Evolutionary conservation across 2,329 filamentous ascomycete genomes (phyloP).

Genomic region (Monilinia laxa): DNA sequence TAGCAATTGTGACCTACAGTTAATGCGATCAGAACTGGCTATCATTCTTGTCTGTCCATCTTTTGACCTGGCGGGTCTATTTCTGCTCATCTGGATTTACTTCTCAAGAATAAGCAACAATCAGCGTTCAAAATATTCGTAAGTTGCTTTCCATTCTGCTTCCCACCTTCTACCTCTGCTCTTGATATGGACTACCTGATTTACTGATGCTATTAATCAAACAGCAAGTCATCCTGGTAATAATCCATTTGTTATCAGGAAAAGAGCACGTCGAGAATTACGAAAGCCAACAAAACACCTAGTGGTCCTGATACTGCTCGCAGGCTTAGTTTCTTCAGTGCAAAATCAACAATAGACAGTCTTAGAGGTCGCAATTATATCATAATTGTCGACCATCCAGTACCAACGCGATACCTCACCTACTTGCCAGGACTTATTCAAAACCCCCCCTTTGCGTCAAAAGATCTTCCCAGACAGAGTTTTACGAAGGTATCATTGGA

Average conservation of each 20-base stretch:
- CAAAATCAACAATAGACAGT: too few relatives aligned
- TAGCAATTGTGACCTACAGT: background rate
- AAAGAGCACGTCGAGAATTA: background rate
- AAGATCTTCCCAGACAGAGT: too few relatives aligned
- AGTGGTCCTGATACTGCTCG: too few relatives aligned
- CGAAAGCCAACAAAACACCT: background rate
- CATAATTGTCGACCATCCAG: background rate
- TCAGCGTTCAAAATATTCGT: background rate
- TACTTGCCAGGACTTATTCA: background rate
- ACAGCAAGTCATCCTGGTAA: background rate
- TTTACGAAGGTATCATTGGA: background rate
- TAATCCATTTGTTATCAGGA: background rate
- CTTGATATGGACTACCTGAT: background rate
- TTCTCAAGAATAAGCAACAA: background rate
- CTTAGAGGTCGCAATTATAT: too few relatives aligned
- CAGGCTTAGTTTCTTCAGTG: background rate
- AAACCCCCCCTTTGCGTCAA: background rate
- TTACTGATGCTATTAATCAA: background rate
- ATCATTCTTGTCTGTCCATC: too few relatives aligned
- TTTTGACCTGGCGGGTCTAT: background rate
- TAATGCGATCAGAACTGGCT: background rate
- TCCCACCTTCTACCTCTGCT: too few relatives aligned
- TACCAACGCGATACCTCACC: background rate
- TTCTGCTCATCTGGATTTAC: background rate
- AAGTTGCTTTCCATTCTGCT: background rate